Base-by-base conservation (phyloP, 192 early-diverging fungal genomes). In the Coemansia sp. region DNA sequence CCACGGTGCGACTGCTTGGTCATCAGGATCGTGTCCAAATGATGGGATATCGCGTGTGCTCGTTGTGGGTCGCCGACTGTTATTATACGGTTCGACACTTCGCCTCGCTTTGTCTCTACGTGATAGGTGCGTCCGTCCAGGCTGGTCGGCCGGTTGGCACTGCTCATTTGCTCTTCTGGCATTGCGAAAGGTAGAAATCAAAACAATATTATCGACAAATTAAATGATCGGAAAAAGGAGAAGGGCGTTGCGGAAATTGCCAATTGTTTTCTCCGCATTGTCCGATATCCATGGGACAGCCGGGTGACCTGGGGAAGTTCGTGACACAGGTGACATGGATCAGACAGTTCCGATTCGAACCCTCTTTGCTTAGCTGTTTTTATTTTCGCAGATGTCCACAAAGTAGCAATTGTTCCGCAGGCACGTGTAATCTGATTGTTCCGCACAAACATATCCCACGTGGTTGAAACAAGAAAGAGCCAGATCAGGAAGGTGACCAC, bases 61-160 rank as follows among this genome's bases (percentile, higher is more conserved):
- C 93, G 85, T 51, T 84, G 75, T 5, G 85, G 87, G 73, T 97
- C 93, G 28, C 94, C 93, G 25, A 97, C 95, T 0, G 93, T 94
- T 49, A 95, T 48, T 26, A 97, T 87, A 54, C 93, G 85, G 83
- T 95, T 93, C 17, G 93, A 90, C 8, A 93, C 88, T 68, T 97
- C 87, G 11, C 92, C 93, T 28, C 58, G 62, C 59, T 86, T 88
- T 8, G 88, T 76, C 66, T 87, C 91, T 20, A 96, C 81, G 64
- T 96, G 93, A 77, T 95, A 94, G 15, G 92, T 92, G 22, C 87
- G 75, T 49, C 90, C 91, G 42, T 89, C 85, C 21, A 61, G 70
- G 64, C 90, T 89, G 67, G 83, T 71, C n/a, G 92, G 92, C 64
- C 89, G 90, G 85, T 93, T 93, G 63, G 93, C 90, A 65, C 87